These are phyloP conservation scores for Rhizopogon roseolus DNA, from an alignment of 768 basidiomycete genomes.

Conservation along the genomic window DNA sequence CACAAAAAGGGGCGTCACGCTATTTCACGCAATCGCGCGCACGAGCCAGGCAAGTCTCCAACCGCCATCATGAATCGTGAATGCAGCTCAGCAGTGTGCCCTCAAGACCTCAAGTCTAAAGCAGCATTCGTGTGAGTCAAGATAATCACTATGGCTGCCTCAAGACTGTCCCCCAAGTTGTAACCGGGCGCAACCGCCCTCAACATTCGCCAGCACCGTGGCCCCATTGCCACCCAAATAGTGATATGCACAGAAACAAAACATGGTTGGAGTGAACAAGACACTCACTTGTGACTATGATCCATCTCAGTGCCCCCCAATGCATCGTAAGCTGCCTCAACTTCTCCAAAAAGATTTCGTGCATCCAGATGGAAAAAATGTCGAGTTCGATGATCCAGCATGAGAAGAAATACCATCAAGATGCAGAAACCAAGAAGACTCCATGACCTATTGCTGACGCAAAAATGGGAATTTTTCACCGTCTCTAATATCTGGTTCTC, in stretches of 20 bases:
- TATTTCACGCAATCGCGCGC: background rate
- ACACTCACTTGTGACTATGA: conserved; percentile 22
- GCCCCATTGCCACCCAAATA: conserved; percentile 1
- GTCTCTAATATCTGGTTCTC: conserved; percentile 3
- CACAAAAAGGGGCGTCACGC: conserved; percentile 25
- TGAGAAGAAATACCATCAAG: conserved; percentile 16
- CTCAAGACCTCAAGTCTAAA: conserved; percentile 14
- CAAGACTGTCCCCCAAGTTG: conserved; percentile 1
- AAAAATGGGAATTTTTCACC: conserved; percentile 23
- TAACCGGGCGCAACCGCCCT: conserved; percentile 2
- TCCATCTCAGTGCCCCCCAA: background rate
- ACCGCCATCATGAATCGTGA: conserved; percentile 18
- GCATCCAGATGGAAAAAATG: conserved; percentile 5
- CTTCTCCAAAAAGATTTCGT: background rate
- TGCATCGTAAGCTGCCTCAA: background rate
- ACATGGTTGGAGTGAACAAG: conserved; percentile 23
- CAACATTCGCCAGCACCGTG: background rate
- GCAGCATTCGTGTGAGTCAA: conserved; percentile 25
- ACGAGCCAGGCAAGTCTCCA: conserved; percentile 22
- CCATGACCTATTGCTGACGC: conserved; percentile 17
- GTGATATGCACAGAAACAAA: conserved; percentile 15
- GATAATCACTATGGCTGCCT: conserved; percentile 14
- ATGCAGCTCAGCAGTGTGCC: conserved; percentile 25
- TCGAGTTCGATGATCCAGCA: conserved; percentile 5
- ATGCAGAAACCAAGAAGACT: conserved; percentile 15